phyloP scores from a whole-genome alignment of 345 rosid genomes.

The Theobroma cacao region DNA sequence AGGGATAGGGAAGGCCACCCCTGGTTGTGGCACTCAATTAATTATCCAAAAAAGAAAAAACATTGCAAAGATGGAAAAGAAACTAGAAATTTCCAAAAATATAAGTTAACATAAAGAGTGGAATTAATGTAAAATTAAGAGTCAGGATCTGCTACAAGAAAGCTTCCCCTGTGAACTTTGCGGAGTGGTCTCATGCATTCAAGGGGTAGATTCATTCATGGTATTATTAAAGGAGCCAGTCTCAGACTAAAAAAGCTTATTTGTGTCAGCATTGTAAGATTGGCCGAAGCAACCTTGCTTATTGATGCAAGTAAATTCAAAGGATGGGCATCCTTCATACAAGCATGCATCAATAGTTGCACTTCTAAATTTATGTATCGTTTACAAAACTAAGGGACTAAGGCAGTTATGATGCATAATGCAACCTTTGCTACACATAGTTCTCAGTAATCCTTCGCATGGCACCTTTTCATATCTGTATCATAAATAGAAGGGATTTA shows the following conservation, averaged over 20 bases:
- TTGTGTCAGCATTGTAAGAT: neutral
- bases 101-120: neutral
- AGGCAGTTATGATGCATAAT: neutral
- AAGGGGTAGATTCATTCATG: neutral
- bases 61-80: neutral
- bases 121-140: neutral
- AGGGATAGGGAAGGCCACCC: neutral
- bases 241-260: neutral
- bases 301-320: neutral
- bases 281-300: neutral
- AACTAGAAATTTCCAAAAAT: neutral
- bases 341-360: neutral
- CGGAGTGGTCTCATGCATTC: neutral
- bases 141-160: no score
- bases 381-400: neutral
- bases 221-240: neutral
- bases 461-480: neutral
- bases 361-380: neutral
- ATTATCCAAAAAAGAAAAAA: conserved; percentile 3
- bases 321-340: neutral
- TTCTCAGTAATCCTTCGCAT: neutral
- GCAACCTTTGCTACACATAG: neutral
- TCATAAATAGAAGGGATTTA: neutral
- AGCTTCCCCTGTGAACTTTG: neutral
- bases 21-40: conserved; percentile 5